Percentiles rank a stretch among this genome's conserved stretches.
Evolutionary conservation across 345 rosid genomes (phyloP).

Genomic region (Stellera chamaejasme): DNA sequence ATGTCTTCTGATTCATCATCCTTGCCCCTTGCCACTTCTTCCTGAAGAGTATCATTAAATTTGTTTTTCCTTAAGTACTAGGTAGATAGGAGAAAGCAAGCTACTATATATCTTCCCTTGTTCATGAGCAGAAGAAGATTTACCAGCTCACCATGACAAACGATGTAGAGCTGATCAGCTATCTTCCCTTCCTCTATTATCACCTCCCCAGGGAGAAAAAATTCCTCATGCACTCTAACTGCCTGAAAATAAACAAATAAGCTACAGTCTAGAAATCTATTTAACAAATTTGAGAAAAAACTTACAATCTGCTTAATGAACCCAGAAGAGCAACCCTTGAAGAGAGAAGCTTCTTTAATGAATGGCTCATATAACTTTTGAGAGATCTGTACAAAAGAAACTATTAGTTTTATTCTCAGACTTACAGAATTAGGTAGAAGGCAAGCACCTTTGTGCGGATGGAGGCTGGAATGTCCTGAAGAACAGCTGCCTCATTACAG

Average conservation of each 20-base stretch:
- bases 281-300: background rate
- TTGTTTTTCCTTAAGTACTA: background rate
- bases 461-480: constrained; percentile 77
- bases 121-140: background rate
- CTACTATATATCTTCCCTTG: too few species aligned
- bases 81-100: background rate
- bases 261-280: background rate
- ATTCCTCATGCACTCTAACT: constrained; percentile 59
- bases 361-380: constrained; percentile 67
- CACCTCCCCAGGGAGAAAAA: constrained; percentile 78
- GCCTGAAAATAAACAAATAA: constrained; percentile 30
- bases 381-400: constrained; percentile 43
- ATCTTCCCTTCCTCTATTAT: constrained; percentile 61
- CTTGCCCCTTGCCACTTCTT: constrained; percentile 39
- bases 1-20: constrained; percentile 24
- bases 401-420: background rate
- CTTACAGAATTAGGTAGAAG: background rate
- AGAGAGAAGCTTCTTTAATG: constrained; percentile 56
- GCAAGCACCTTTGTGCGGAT: constrained; percentile 39
- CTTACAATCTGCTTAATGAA: constrained; percentile 87
- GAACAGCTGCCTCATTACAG: constrained; percentile 49
- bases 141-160: constrained; percentile 81
- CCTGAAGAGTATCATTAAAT: constrained; percentile 30
- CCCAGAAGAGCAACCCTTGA: constrained; percentile 61
- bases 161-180: constrained; percentile 68